Base-by-base conservation (phyloP, 2,329 filamentous ascomycete species). In the Thelonectria discophora region DNA sequence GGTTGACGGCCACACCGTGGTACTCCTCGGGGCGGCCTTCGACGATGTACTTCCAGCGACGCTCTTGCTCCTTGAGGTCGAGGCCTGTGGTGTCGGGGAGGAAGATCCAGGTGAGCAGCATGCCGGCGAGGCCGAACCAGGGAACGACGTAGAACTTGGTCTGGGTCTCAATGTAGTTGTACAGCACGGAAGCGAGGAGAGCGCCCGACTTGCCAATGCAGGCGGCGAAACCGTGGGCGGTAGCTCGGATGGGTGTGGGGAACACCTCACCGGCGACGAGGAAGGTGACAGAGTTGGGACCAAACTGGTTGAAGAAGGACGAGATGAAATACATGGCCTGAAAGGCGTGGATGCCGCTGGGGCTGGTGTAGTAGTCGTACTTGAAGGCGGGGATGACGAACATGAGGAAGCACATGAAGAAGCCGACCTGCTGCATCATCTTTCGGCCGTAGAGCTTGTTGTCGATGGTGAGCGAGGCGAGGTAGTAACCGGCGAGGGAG, bases 261-360 rank as follows among this genome's bases (percentile, higher is more conserved):
- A 92, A 98, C n/a, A 97, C 93, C 77, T 98, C 94, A 45, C 93
- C 94, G 45, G 94, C 94, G 37, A 97, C 92, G 69, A 98, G 87
- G 90, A 98, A 98, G 65, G 94, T 97, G 72, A 97, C 93, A 48
- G 88, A 90, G 85, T 98, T 98, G 78, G 94, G 94, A 12, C 94
- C 94, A 74, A 98, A 98, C 77, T 98, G 94, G 85, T 97, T 97
- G 89, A 98, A 98, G 84, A 98, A 98, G 21, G 92, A 97, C 8
- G 93, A 97, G 70, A 98, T 78, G 81, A 97, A 97, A 85, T 97
- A 97, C 93, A 98, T 97, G 75, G 94, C 88, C 82, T 97, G 94
- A 89, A 98, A 98, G n/a, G 85, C 82, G 73, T 92, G 88, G 76
- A 97, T 90, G 71, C 92, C 87, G 6, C 82, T 82, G 1, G 84